phyloP scores from a whole-genome alignment of 192 early-diverging fungal species.

The Coemansia furcata region DNA sequence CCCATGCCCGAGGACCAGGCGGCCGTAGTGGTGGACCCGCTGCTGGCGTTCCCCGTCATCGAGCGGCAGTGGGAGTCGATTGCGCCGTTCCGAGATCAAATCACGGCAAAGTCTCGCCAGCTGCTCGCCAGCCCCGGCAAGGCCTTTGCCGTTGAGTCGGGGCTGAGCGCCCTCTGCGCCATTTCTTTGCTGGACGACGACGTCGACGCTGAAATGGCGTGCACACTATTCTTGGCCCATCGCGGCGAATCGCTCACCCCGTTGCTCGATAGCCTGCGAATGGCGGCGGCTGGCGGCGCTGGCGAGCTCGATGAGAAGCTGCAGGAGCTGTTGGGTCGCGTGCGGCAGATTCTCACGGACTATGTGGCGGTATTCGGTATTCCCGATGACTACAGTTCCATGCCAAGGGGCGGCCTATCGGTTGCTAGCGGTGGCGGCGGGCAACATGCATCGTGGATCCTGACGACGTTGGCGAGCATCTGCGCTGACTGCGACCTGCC shows the following conservation, averaged over 20 bases:
- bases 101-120: constrained; percentile 16
- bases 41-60: constrained; percentile 44
- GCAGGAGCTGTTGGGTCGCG: constrained; percentile 22
- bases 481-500: constrained; percentile 42
- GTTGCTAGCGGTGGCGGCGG: not conserved
- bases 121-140: constrained; percentile 9
- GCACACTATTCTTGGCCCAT: constrained; percentile 34
- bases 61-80: constrained; percentile 39
- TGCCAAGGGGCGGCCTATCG: not conserved
- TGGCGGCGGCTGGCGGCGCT: not conserved
- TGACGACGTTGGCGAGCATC: constrained; percentile 37
- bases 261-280: constrained; percentile 9
- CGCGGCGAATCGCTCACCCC: constrained; percentile 29
- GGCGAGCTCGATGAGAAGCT: constrained; percentile 6
- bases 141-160: not conserved
- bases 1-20: not conserved
- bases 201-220: constrained; percentile 34
- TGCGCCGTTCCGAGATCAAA: constrained; percentile 37
- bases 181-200: constrained; percentile 31
- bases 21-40: constrained; percentile 8
- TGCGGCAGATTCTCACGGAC: constrained; percentile 28
- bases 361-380: constrained; percentile 32
- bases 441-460: constrained; percentile 31
- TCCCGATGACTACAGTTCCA: not conserved
- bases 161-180: constrained; percentile 30